Conservation (phyloP, 1,284 basidiomycete species). For the Xerocomus nothofagi region DNA sequence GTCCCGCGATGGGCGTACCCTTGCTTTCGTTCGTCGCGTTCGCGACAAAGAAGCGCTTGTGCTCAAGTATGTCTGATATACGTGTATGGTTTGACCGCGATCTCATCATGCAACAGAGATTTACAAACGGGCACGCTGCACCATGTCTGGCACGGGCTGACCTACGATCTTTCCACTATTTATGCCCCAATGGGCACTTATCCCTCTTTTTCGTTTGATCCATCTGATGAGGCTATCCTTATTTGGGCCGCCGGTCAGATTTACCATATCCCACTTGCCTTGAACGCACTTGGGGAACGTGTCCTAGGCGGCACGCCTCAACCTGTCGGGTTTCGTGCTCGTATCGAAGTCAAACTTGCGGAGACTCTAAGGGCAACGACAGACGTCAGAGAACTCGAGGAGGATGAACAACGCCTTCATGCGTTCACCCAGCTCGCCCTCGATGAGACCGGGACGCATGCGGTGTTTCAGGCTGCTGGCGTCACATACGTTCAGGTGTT, state of each 20-base stretch:
- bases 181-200: conserved; percentile 77
- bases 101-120: conserved; percentile 46
- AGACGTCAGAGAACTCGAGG: conserved; percentile 55
- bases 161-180: conserved; percentile 59
- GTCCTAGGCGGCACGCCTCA: conserved; percentile 48
- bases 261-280: conserved; percentile 53
- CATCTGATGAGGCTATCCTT: conserved; percentile 59
- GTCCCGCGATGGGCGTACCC: conserved; percentile 64
- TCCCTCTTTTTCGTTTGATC: conserved; percentile 63
- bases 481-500: conserved; percentile 57
- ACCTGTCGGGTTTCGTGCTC: conserved; percentile 58
- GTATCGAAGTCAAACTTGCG: conserved; percentile 61
- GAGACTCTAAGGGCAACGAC: conserved; percentile 51
- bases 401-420: conserved; percentile 52
- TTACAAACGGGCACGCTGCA: conserved; percentile 61
- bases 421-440: conserved; percentile 61
- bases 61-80: conserved; percentile 50
- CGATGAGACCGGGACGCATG: conserved; percentile 51
- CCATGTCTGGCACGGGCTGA: conserved; percentile 68
- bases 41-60: conserved; percentile 70
- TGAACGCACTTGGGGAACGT: conserved; percentile 47
- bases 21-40: conserved; percentile 73
- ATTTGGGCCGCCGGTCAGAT: conserved; percentile 75
- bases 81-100: not conserved
- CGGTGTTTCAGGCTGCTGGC: conserved; percentile 67